Conservation (phyloP, 257 asterid species). For the Rhazya stricta region DNA sequence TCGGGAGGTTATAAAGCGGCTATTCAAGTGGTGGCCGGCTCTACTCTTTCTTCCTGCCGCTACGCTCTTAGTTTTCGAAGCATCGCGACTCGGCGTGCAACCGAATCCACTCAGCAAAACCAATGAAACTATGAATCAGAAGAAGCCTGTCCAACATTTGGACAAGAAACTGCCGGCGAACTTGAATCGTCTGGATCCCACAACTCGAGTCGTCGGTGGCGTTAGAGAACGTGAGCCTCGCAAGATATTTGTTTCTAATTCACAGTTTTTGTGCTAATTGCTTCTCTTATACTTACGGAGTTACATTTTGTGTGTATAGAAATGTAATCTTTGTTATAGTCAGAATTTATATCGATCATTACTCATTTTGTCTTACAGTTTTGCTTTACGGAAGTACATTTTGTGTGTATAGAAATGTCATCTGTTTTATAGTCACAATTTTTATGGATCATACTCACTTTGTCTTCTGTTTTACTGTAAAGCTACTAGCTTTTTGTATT, state of each 20-base stretch:
- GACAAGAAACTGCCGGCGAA: slow-evolving; percentile 38
- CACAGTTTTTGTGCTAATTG: background rate
- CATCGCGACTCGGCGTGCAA: slow-evolving; percentile 43
- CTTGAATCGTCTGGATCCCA: slow-evolving; percentile 68
- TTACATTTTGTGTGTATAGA: background rate
- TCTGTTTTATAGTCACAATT: background rate
- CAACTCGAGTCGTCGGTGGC: slow-evolving; percentile 58
- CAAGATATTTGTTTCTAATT: background rate
- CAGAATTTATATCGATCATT: background rate
- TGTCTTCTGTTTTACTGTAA: background rate
- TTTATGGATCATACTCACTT: background rate
- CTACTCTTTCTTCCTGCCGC: slow-evolving; percentile 50
- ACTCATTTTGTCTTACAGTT: background rate
- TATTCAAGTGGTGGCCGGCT: slow-evolving; percentile 74
- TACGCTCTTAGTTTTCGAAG: slow-evolving; percentile 56
- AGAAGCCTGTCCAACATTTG: slow-evolving; percentile 15
- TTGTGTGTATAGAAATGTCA: background rate
- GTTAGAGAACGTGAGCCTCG: slow-evolving; percentile 63
- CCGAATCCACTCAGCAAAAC: slow-evolving; percentile 24
- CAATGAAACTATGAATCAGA: slow-evolving; percentile 22
- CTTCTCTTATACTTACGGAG: background rate
- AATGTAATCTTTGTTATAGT: background rate
- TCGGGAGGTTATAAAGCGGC: slow-evolving; percentile 32
- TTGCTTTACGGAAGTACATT: background rate
- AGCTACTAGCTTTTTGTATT: background rate